These are phyloP conservation scores for Babesia ovata DNA, from an alignment of 169 alveolate genomes.

Conservation along the genomic window DNA sequence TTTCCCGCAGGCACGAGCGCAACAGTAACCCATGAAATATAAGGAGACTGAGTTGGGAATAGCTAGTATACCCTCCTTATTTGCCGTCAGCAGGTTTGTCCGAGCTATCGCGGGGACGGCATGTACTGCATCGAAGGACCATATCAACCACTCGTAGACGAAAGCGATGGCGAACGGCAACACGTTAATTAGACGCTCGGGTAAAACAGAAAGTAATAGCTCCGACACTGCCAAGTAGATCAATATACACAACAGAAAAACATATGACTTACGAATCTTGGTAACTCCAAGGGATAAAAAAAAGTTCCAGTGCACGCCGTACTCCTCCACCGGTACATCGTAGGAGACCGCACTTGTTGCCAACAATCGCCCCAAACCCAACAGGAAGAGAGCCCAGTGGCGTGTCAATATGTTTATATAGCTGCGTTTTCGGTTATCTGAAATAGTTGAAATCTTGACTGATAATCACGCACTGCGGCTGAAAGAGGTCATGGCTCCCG, in stretches of 20 bases:
- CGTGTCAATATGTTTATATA: slow-evolving; percentile 10
- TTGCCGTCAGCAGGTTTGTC: slow-evolving; percentile 15
- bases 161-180: slow-evolving; percentile 33
- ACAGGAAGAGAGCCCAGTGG: slow-evolving; percentile 26
- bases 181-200: neutral
- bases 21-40: slow-evolving; percentile 19
- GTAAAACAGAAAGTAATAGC: neutral
- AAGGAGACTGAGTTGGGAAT: slow-evolving; percentile 45
- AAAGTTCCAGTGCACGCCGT: slow-evolving; percentile 64
- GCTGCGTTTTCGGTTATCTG: slow-evolving; percentile 13
- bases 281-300: slow-evolving; percentile 45
- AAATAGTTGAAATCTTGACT: no score
- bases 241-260: neutral
- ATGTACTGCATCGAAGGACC: neutral
- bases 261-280: slow-evolving; percentile 14
- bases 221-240: slow-evolving; percentile 21
- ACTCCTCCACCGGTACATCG: slow-evolving; percentile 52
- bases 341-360: slow-evolving; percentile 28
- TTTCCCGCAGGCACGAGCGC: neutral
- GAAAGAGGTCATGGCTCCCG: slow-evolving; percentile 44
- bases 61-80: slow-evolving; percentile 56
- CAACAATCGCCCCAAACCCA: slow-evolving; percentile 39
- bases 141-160: slow-evolving; percentile 24
- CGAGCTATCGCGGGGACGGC: slow-evolving; percentile 6
- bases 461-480: slow-evolving; percentile 28